phyloP scores from a whole-genome alignment of 2,329 filamentous ascomycete genomes.

The Fonsecaea erecta region DNA sequence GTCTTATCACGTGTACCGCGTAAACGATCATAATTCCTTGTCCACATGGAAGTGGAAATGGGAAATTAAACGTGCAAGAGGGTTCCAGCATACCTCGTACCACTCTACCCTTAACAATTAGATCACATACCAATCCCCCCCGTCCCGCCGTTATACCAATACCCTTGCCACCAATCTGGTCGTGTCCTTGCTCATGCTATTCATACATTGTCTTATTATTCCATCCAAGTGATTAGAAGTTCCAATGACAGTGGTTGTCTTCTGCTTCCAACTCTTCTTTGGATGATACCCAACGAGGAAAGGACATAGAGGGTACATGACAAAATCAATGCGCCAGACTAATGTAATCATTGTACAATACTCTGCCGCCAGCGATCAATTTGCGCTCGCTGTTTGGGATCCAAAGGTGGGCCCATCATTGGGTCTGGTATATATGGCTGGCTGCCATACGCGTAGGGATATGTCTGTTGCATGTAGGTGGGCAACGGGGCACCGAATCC shows the following conservation, averaged over 20 bases:
- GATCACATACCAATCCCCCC: background rate
- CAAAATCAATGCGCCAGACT: background rate
- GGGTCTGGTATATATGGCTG: conserved; percentile 33
- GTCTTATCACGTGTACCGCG: background rate
- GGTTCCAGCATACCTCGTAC: background rate
- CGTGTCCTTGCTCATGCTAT: conserved; percentile 21
- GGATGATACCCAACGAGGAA: background rate
- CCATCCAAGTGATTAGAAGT: background rate
- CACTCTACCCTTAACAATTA: background rate
- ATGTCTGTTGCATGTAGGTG: conserved; percentile 30
- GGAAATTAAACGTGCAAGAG: background rate
- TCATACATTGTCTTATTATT: conserved; percentile 16
- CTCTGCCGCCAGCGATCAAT: conserved; percentile 63
- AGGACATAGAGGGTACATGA: background rate
- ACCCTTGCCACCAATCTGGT: background rate
- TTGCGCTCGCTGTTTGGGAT: conserved; percentile 58
- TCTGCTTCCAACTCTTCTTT: background rate
- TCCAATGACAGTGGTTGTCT: background rate
- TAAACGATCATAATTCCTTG: too few species aligned
- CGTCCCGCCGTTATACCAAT: background rate
- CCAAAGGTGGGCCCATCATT: conserved; percentile 46
- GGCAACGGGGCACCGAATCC: conserved; percentile 29
- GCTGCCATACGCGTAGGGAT: conserved; percentile 27
- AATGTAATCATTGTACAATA: conserved; percentile 27
- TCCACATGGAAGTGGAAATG: too few species aligned